These are phyloP conservation scores for Cryptosporidium muris DNA, from an alignment of 169 alveolate species.

Conservation along the genomic window DNA sequence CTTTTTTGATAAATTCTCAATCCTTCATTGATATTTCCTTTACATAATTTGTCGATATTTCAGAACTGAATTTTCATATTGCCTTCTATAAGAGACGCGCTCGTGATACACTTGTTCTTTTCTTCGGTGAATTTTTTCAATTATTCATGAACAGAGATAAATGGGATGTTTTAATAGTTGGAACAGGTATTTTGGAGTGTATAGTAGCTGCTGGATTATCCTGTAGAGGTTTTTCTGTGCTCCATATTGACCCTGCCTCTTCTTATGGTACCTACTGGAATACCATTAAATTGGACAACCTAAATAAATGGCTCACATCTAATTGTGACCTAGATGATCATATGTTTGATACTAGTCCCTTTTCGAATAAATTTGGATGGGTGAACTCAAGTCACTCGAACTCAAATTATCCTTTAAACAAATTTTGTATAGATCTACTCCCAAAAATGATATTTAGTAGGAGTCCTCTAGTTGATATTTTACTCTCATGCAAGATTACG, in stretches of 20 bases:
- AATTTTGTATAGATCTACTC: slow-evolving; percentile 22
- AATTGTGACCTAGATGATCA: not conserved
- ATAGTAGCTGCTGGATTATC: slow-evolving; percentile 63
- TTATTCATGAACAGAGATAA: not conserved
- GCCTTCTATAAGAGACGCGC: too few relatives aligned
- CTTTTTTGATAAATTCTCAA: too few relatives aligned
- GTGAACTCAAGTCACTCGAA: not conserved
- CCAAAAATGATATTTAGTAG: slow-evolving; percentile 43
- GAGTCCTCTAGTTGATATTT: slow-evolving; percentile 28
- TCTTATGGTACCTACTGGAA: slow-evolving; percentile 49
- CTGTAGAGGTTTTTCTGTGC: slow-evolving; percentile 35
- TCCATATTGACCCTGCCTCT: slow-evolving; percentile 19
- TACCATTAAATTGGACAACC: slow-evolving; percentile 12
- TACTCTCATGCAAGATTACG: slow-evolving; percentile 37
- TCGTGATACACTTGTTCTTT: too few relatives aligned
- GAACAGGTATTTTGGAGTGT: slow-evolving; percentile 54
- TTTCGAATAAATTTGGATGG: not conserved
- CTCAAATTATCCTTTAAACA: not conserved
- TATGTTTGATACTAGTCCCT: slow-evolving; percentile 18
- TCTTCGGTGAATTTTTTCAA: too few relatives aligned
- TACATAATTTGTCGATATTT: too few relatives aligned
- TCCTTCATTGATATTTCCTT: too few relatives aligned
- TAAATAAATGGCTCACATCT: slow-evolving; percentile 30
- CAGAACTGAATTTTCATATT: too few relatives aligned
- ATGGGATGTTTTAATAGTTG: slow-evolving; percentile 54